Evolutionary conservation across 257 asterid genomes (phyloP), one percentile per base, ranked within the genome.

Genomic region (Gentiana dahurica): DNA sequence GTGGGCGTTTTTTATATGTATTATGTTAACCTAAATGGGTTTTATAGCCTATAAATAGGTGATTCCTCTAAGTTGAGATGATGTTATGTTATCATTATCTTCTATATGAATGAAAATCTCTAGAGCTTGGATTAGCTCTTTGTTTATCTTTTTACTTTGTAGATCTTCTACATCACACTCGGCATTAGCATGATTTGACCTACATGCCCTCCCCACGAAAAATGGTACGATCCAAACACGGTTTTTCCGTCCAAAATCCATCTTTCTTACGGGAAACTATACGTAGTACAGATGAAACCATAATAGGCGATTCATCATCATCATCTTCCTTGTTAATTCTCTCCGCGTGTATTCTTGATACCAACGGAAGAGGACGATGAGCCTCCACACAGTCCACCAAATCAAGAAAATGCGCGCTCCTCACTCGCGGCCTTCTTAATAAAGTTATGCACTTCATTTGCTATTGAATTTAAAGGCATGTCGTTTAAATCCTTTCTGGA

Each of bases 371-470:
- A 0, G 93, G 93, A 15, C 94, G 92, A 46, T 66, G 82, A 71
- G 73, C 81, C 76, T 87, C 96, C 62, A 87, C 89, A 78, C 75
- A 84, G 51, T 87, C 94, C 1, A 81, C 68, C 65, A 87, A 60
- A 49, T 81, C 94, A 1, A 82, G 71, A 58, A 84, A 87, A 67
- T 87, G 96, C 60, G n/a, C n/a, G n/a, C n/a, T 87, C 95, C 44
- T 67, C 73, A 1, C 75, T 68, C 39, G 63, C 51, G 0, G 82
- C 87, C 0, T 4, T 36, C 0, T 65, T 58, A 46, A 84, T 15
- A 55, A 84, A 76, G 9, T 62, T 65, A 5, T 76, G 89, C 9
- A 84, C 73, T 45, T 69, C 80, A n/a, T 66, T 51, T 0, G 93
- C 92, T 50, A 66, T 69, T 75, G 72, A 75, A 55, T 61, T 75